Conservation (phyloP, 495 filamentous ascomycete species). For the Talaromyces adpressus region DNA sequence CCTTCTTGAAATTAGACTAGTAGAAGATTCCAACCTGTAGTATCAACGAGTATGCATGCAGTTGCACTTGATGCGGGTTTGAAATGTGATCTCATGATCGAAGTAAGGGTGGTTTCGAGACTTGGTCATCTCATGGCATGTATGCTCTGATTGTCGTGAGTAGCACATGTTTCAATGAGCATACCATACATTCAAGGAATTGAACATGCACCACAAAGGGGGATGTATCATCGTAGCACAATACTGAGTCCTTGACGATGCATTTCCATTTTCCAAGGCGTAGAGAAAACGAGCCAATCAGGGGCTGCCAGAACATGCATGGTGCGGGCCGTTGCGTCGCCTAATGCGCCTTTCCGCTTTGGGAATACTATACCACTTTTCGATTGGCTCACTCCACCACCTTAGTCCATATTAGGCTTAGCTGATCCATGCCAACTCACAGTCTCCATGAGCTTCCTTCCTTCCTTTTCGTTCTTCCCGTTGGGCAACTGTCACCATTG, state of each 20-base stretch:
- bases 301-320: constrained; percentile 10
- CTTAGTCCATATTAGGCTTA: background rate
- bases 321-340: constrained; percentile 8
- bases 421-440: background rate
- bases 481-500: background rate
- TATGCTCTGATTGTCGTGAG: background rate
- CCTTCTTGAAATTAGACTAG: background rate
- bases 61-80: background rate
- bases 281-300: constrained; percentile 5
- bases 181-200: background rate
- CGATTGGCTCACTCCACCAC: background rate
- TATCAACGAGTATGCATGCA: background rate
- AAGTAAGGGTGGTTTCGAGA: background rate
- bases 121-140: background rate
- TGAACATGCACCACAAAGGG: background rate
- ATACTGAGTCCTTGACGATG: background rate
- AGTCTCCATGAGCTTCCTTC: background rate
- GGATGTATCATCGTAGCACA: background rate
- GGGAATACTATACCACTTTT: background rate
- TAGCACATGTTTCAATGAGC: background rate
- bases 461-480: background rate
- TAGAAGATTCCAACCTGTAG: background rate
- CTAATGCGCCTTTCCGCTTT: constrained; percentile 4
- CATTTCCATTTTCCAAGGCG: background rate
- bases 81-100: background rate